These are phyloP conservation scores for Venturia asperata DNA, from an alignment of 2,329 filamentous ascomycete species.

Conservation along the genomic window DNA sequence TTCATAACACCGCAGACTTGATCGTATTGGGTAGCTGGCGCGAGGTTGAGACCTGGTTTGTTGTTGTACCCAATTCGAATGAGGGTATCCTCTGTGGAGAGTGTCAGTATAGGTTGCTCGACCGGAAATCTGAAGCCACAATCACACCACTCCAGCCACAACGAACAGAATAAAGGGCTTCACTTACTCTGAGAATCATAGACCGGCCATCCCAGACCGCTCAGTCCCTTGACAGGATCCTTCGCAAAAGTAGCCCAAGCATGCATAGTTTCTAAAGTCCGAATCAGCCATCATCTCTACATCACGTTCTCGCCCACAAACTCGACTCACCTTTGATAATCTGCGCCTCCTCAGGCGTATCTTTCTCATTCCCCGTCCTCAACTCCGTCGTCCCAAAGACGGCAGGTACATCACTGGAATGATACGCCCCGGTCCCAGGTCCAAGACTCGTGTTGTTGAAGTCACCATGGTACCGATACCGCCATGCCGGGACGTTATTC, in stretches of 20 bases:
- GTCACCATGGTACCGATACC: slow-evolving; percentile 12
- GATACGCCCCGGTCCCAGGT: slow-evolving; percentile 20
- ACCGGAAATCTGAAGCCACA: neutral
- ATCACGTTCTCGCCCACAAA: neutral
- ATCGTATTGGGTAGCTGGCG: slow-evolving; percentile 8
- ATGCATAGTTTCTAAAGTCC: neutral
- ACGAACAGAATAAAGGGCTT: neutral
- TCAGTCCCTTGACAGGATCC: slow-evolving; percentile 16
- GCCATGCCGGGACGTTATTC: slow-evolving; percentile 13
- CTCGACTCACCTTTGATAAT: neutral
- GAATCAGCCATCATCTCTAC: neutral
- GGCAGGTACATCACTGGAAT: slow-evolving; percentile 18
- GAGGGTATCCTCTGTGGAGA: slow-evolving; percentile 4
- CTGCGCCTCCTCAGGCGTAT: slow-evolving; percentile 8
- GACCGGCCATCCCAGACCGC: slow-evolving; percentile 15
- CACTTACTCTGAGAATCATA: slow-evolving; percentile 20
- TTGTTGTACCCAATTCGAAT: slow-evolving; percentile 11
- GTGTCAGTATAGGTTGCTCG: no score
- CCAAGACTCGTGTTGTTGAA: slow-evolving; percentile 18
- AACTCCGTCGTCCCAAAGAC: slow-evolving; percentile 20
- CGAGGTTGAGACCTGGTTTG: slow-evolving; percentile 5
- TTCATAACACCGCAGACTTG: neutral
- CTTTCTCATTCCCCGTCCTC: neutral
- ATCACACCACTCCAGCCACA: neutral
- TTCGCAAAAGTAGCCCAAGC: slow-evolving; percentile 19